These are phyloP conservation scores for Saccharum hybrid DNA, from an alignment of 202 grass and related monocot species.

Conservation along the genomic window DNA sequence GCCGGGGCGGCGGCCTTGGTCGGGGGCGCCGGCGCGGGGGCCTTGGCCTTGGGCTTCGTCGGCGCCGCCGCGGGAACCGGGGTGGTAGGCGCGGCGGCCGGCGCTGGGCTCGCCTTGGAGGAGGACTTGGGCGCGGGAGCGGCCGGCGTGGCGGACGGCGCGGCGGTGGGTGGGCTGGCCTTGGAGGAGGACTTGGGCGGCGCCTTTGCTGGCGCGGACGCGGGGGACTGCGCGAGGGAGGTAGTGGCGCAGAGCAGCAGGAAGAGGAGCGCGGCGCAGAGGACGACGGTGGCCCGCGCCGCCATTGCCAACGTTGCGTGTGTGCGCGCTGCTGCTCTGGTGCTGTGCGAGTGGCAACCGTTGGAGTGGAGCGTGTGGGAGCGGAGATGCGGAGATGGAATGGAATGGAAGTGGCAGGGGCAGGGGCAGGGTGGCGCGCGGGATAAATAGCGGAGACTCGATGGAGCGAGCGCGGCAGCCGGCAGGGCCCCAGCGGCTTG, in stretches of 20 bases:
- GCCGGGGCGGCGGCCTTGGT: constrained; percentile 23
- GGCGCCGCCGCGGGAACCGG: too few species aligned
- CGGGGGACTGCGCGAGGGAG: constrained; percentile 38
- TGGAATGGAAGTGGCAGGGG: background rate
- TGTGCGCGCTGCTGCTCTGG: background rate
- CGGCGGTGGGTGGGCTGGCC: background rate
- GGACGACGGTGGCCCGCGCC: constrained; percentile 8
- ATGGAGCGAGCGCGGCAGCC: too few species aligned
- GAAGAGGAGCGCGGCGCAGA: background rate
- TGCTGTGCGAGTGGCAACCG: background rate
- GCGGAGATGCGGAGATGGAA: background rate
- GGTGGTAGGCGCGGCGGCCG: constrained; percentile 2
- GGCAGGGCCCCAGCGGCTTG: background rate
- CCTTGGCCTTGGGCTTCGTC: background rate
- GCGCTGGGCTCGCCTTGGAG: background rate
- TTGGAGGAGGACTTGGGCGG: constrained; percentile 28
- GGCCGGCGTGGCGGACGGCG: background rate
- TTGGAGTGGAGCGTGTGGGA: background rate
- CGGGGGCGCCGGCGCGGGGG: background rate
- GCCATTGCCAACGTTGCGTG: background rate
- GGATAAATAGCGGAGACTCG: constrained; percentile 30
- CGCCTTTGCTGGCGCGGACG: constrained; percentile 21
- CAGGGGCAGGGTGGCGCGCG: background rate
- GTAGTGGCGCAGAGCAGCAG: background rate
- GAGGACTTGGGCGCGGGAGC: constrained; percentile 8